A percentile compares a stretch with the other conserved stretches of the same genome.
These are phyloP conservation scores for Cordyceps javanica DNA, from an alignment of 2,329 filamentous ascomycete species.

Conservation along the genomic window DNA sequence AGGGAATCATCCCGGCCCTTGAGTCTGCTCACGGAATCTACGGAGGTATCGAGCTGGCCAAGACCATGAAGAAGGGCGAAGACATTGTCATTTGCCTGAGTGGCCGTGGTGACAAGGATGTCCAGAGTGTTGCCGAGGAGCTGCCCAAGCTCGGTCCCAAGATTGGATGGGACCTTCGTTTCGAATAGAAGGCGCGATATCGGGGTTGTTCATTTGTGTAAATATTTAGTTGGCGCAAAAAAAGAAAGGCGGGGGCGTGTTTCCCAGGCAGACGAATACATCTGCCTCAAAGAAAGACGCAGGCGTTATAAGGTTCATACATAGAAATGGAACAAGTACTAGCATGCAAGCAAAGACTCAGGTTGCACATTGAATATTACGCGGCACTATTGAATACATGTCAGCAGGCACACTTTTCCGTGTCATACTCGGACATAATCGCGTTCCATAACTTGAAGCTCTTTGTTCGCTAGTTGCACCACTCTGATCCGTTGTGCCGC, in stretches of 20 bases:
- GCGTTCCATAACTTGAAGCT: too few relatives aligned
- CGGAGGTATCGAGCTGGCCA: slow-evolving; percentile 82
- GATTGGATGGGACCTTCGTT: slow-evolving; percentile 70
- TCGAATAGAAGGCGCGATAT: slow-evolving; percentile 34
- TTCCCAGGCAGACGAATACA: neutral
- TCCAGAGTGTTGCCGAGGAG: slow-evolving; percentile 95
- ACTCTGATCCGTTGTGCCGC: neutral
- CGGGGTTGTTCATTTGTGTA: neutral
- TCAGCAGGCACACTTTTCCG: too few relatives aligned
- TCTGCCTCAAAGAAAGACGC: neutral
- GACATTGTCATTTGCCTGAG: slow-evolving; percentile 92
- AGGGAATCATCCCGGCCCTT: slow-evolving; percentile 94
- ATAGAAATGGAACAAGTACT: too few relatives aligned
- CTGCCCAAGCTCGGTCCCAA: slow-evolving; percentile 79
- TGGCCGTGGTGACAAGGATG: slow-evolving; percentile 94
- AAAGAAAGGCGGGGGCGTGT: neutral
- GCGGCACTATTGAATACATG: too few relatives aligned
- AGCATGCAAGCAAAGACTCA: too few relatives aligned
- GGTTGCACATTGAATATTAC: too few relatives aligned
- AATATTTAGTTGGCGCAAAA: neutral
- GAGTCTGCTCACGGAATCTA: slow-evolving; percentile 92
- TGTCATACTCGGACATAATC: too few relatives aligned
- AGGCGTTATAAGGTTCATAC: too few relatives aligned
- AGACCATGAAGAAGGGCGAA: slow-evolving; percentile 82
- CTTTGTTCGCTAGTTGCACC: neutral